Percentiles rank a stretch among this genome's conserved stretches.
Conservation (phyloP, 129 eudicot genomes). For the Helianthus tuberosus region DNA sequence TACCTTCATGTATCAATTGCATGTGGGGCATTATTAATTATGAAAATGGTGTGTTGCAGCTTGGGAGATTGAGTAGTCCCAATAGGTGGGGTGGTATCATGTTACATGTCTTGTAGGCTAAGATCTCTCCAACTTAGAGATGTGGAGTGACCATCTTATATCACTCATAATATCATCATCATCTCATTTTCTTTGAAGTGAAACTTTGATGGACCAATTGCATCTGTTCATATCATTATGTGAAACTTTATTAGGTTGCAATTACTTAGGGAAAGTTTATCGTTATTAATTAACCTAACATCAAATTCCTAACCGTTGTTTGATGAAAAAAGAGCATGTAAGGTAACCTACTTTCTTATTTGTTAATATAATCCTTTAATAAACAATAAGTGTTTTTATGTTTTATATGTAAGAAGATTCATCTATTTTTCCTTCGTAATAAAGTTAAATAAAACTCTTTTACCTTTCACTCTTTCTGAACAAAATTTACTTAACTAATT, state of each 20-base stretch:
- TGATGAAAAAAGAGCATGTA: not conserved
- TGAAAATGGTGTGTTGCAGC: constrained; percentile 18
- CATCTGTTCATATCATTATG: constrained; percentile 20
- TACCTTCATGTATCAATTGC: constrained; percentile 20
- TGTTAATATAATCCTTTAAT: too few relatives aligned
- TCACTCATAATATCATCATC: constrained; percentile 33
- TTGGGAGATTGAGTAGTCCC: constrained; percentile 16
- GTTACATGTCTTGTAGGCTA: constrained; percentile 35
- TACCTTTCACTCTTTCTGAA: too few relatives aligned
- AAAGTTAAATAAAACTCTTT: too few relatives aligned
- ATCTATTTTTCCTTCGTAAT: too few relatives aligned
- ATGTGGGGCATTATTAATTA: constrained; percentile 25
- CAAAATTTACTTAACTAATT: too few relatives aligned
- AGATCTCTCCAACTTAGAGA: constrained; percentile 37
- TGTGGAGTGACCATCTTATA: constrained; percentile 37
- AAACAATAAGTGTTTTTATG: too few relatives aligned
- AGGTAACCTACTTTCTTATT: too few relatives aligned
- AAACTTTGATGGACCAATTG: constrained; percentile 35
- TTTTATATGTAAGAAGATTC: too few relatives aligned
- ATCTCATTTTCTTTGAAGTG: constrained; percentile 33
- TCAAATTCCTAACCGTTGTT: not conserved
- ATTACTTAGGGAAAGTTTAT: not conserved
- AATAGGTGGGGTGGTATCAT: constrained; percentile 32
- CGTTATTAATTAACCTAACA: not conserved
- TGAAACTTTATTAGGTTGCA: constrained; percentile 1